Evolutionary conservation across 2,329 filamentous ascomycete species (phyloP), one percentile per base, ranked within the genome.

Genomic region (Pyrenophora teres): DNA sequence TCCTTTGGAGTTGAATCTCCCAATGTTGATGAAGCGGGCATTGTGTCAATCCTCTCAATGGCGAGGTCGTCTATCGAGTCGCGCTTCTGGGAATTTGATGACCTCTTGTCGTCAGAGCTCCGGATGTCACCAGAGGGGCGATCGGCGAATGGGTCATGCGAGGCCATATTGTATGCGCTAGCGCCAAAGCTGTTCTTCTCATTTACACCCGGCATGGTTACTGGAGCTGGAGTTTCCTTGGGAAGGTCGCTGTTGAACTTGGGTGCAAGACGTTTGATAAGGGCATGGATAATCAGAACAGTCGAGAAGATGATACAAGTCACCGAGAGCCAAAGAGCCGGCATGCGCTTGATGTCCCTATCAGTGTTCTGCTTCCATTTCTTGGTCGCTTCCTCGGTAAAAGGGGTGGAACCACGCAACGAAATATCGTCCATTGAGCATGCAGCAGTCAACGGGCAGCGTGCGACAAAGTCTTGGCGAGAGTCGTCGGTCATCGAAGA

Each of bases 371-470:
- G 69, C 46, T 69, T 68, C 71, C 68, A 74, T 30, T 63, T 62
- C 10, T 55, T 30, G 5, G 59, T 67, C 8, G 65, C 57, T 13
- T 59, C 57, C 13, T 60, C 47, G 4, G 46, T 4, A 33, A 64
- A 72, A 4, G 65, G 38, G 4, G 68, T 68, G 12, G 68, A 67
- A 13, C 70, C 70, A 18, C 74, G 70, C 10, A 76, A 60, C 8
- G 60, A 60, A 25, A 60, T 56, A 46, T 76, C 72, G 25, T 69
- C 61, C 57, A 73, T 73, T 2, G 60, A 65, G 50, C 76, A 78
- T 10, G 72, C 71, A 31, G 40, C 40, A 8, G 46, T 37, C 46
- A 50, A 40, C 4, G 50, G 50, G 27, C 50, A 53, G 27, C 40
- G 41, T 6, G 40, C 40, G 25, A 45, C 40, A 16, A 53, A 53